Percentiles rank a stretch among this genome's conserved stretches.
phyloP scores from a whole-genome alignment of 257 asterid genomes.

The Penstemon barbatus region DNA sequence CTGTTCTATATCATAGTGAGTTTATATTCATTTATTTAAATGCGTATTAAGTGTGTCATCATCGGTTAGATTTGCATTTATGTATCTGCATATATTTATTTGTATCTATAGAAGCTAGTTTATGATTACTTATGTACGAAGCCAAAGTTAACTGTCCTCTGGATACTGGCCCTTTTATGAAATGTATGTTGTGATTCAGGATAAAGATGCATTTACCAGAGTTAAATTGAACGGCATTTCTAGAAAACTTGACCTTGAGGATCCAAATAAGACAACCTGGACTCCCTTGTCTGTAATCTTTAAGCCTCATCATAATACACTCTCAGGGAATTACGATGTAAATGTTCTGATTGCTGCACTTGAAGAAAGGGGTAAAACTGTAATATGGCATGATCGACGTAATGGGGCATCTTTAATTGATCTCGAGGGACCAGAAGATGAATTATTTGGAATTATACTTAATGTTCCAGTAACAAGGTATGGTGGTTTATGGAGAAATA shows the following conservation, averaged over 20 bases:
- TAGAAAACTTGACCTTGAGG: constrained; percentile 59
- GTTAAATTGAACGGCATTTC: constrained; percentile 60
- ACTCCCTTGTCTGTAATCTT: constrained; percentile 64
- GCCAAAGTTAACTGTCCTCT: not conserved
- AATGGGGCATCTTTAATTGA: constrained; percentile 56
- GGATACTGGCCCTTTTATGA: not conserved
- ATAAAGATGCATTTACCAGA: constrained; percentile 71
- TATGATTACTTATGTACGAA: not conserved
- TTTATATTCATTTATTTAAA: not conserved
- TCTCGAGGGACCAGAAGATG: constrained; percentile 47
- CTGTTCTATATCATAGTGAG: not conserved
- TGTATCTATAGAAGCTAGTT: not conserved
- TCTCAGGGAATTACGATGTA: constrained; percentile 85
- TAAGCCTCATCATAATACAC: constrained; percentile 74
- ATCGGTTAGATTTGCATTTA: not conserved
- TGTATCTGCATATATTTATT: not conserved
- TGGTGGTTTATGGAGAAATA: constrained; percentile 66
- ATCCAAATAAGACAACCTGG: constrained; percentile 65
- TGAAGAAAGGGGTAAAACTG: constrained; percentile 63
- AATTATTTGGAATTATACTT: constrained; percentile 63
- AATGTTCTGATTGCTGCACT: constrained; percentile 79
- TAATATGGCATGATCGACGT: constrained; percentile 83
- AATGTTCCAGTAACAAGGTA: constrained; percentile 69
- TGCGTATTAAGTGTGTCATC: not conserved
- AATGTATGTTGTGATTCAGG: constrained; percentile 46